These are phyloP conservation scores for Tubosaeta sp. DNA, from an alignment of 768 basidiomycete genomes.

Conservation along the genomic window DNA sequence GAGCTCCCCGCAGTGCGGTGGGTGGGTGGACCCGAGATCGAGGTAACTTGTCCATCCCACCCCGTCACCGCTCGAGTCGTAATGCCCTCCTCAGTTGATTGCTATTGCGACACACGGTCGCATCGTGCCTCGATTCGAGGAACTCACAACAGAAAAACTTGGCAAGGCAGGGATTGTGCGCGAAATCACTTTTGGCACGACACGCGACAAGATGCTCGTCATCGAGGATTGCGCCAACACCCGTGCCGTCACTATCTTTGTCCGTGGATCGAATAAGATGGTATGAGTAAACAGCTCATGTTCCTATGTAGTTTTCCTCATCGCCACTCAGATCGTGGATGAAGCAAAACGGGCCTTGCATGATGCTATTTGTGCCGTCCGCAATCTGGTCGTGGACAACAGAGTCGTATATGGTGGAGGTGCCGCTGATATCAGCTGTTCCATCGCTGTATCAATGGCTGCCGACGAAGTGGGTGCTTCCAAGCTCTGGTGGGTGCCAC, in stretches of 20 bases:
- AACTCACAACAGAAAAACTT: conserved; percentile 85
- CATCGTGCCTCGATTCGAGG: conserved; percentile 97
- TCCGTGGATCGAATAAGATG: conserved; percentile 99
- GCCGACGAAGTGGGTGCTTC: conserved; percentile 74
- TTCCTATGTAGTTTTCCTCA: not conserved
- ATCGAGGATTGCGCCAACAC: conserved; percentile 98
- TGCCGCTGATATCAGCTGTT: conserved; percentile 94
- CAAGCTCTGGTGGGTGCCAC: not conserved
- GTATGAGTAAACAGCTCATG: conserved; percentile 37
- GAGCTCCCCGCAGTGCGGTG: conserved; percentile 95
- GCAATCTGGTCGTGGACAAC: conserved; percentile 92
- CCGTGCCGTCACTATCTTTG: conserved; percentile 94
- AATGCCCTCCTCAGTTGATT: conserved; percentile 59
- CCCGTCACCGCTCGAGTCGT: not conserved
- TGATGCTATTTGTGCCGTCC: conserved; percentile 95
- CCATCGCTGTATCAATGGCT: conserved; percentile 88
- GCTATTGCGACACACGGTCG: conserved; percentile 98
- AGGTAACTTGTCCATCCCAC: conserved; percentile 45
- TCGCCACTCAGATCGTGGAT: conserved; percentile 78
- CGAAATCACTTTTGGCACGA: conserved; percentile 95
- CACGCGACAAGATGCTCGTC: conserved; percentile 98
- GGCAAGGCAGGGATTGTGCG: conserved; percentile 92
- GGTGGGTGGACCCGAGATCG: conserved; percentile 99
- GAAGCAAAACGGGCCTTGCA: conserved; percentile 98
- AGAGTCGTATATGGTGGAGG: conserved; percentile 98